Evolutionary conservation across 2,329 filamentous ascomycete species (phyloP), one percentile per base, ranked within the genome.

Genomic region (Emydomyces testavorans): DNA sequence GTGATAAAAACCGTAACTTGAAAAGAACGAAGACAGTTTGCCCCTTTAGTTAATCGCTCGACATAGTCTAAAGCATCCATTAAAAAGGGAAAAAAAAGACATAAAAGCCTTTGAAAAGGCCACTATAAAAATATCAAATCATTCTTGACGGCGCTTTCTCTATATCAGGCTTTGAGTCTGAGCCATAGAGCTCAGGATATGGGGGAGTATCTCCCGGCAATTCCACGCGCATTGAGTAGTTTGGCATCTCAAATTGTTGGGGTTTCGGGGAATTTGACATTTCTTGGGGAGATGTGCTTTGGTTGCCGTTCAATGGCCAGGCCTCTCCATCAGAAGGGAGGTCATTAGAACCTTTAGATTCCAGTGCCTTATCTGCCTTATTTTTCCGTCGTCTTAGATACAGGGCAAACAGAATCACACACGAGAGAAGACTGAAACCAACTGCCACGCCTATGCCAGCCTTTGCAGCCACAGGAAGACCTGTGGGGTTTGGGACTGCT

Each of bases 361-460:
- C 24, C 1, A 24, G 3, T 23, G 7, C 16, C 34, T 46, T 26
- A 2, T 36, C 23, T 13, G 32, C 20, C 28, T 32, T 46, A 18
- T 32, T 46, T 6, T 32, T 29, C 11, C 26, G 24, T 23, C 44
- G 20, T 16, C 24, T 38, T 46, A 46, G 34, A 16, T 35, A 46
- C 8, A 46, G 6, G 2, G 44, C 44, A 39, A 39, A 35, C 24
- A 48, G 21, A 35, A 43, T 41, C 15, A 37, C 23, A 20, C 44
- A 46, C 4, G 44, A 46, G 10, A 50, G 35, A 2, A 50, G 28
- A 29, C 48, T 46, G 23, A 39, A 50, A 21, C 32, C 34, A 34
- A 50, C 42, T 2, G 48, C 41, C n/a, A 50, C 41, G 16, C 48
- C 48, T 34, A 50, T 50, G 13, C 41, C 48, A n/a, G 42, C 15